phyloP scores from a whole-genome alignment of 2,329 filamentous ascomycete genomes.

The Penicillium olsonii region DNA sequence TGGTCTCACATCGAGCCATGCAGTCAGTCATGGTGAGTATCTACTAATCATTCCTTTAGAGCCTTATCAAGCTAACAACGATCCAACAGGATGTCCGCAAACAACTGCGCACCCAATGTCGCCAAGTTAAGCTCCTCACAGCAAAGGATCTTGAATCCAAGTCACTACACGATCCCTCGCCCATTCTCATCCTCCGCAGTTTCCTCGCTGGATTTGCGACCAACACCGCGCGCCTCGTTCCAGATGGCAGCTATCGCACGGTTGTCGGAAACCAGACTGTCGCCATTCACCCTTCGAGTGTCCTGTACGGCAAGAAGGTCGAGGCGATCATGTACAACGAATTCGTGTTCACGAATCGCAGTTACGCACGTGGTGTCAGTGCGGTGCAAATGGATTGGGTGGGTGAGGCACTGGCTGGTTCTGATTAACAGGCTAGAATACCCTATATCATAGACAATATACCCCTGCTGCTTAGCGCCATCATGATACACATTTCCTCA shows the following conservation, averaged over 20 bases:
- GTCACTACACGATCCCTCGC: slow-evolving; percentile 41
- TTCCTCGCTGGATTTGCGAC: slow-evolving; percentile 60
- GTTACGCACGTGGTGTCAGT: slow-evolving; percentile 64
- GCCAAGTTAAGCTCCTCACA: slow-evolving; percentile 48
- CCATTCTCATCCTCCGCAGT: slow-evolving; percentile 56
- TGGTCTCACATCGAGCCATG: slow-evolving; percentile 66
- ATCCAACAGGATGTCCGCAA: slow-evolving; percentile 57
- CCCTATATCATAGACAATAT: slow-evolving; percentile 13
- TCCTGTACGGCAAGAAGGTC: slow-evolving; percentile 60
- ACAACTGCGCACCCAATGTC: slow-evolving; percentile 60
- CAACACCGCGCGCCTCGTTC: slow-evolving; percentile 62
- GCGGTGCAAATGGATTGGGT: slow-evolving; percentile 65
- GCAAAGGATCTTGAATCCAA: slow-evolving; percentile 21
- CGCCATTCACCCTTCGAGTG: slow-evolving; percentile 63
- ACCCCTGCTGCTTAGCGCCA: slow-evolving; percentile 8
- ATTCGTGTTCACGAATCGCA: slow-evolving; percentile 65
- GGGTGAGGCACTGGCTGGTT: slow-evolving; percentile 49
- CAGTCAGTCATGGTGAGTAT: slow-evolving; percentile 60
- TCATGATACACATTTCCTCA: not conserved
- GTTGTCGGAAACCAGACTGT: slow-evolving; percentile 63
- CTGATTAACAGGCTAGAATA: slow-evolving; percentile 6
- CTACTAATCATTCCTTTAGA: no score
- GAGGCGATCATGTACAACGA: slow-evolving; percentile 67
- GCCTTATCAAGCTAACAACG: slow-evolving; percentile 8
- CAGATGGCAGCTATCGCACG: slow-evolving; percentile 63